Conservation (phyloP, 2,329 filamentous ascomycete genomes). For the Drechslerella dactyloides region DNA sequence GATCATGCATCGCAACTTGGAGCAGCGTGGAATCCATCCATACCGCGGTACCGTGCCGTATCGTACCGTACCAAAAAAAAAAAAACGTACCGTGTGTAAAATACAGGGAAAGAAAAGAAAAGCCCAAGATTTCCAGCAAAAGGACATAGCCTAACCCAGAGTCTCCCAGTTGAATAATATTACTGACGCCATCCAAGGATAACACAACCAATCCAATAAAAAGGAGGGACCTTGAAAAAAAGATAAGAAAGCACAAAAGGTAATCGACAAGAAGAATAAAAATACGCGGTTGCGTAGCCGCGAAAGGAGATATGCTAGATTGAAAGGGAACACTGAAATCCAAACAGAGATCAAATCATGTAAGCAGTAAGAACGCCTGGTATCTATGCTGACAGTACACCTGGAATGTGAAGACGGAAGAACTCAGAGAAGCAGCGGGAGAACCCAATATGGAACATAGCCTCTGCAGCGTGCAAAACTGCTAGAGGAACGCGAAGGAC, state of each 20-base stretch:
- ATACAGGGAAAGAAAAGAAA: not conserved
- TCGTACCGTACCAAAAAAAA: no score
- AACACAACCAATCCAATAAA: not conserved
- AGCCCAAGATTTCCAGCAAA: no score
- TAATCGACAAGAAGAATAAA: not conserved
- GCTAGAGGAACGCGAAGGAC: conserved; percentile 5
- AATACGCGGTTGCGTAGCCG: no score
- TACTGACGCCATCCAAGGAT: no score
- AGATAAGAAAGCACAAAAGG: conserved; percentile 16
- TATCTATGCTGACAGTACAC: conserved; percentile 42
- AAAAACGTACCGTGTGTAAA: not conserved
- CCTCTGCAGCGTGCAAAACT: not conserved
- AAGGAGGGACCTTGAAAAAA: conserved; percentile 31
- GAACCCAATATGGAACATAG: not conserved
- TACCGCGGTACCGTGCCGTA: no score
- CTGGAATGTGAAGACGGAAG: conserved; percentile 15
- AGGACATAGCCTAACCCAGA: no score
- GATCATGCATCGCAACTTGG: no score
- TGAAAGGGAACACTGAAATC: not conserved
- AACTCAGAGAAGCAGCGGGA: not conserved
- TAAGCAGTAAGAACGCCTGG: conserved; percentile 49
- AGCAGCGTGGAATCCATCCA: no score
- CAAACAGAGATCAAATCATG: conserved; percentile 18
- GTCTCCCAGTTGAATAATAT: no score
- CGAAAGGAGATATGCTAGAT: conserved; percentile 4